Base-by-base conservation (phyloP, 371 early-diverging fungal species). In the Mucor velutinosus region DNA sequence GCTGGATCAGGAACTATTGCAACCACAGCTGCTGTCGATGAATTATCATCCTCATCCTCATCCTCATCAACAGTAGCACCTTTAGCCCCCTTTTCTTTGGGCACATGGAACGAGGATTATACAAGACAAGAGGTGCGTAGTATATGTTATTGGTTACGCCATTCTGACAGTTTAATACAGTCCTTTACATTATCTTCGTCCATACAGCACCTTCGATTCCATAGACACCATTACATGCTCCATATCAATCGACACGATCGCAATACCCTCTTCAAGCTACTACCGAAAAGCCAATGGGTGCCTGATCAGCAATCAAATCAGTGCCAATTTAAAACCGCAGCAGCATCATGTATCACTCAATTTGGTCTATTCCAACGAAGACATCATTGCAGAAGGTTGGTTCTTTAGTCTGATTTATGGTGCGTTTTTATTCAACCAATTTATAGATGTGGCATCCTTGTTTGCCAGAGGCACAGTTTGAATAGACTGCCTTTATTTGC, bases 361-460 rank as follows among this genome's bases (percentile, higher is more conserved):
- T 75, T 75, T 32, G 35, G 58, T 21, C 62, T 75, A 15, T 58
- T 75, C 8, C 41, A 75, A 47, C 29, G 75, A 65, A 47, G 53
- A 25, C 75, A 75, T 65, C 75, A 75, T 58, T 75, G 75, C 35
- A 61, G 75, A 65, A 71, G 67, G 73, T 72, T 69, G 32, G 55
- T 32, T 8, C 1, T 59, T 45, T 51, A 32, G 19, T 27, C 10
- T 5, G 27, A n/a, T 21, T 5, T 32, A 60, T 19, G n/a, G 17
- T 37, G 33, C 4, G 43, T 37, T 37, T 53, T 21, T 21, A 39
- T 19, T 27, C 17, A 39, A 0, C 51, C 15, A 32, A n/a, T 33
- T 15, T 55, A n/a, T 60, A 72, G 66, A 33, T 75, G 75, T 51
- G 75, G 75, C 21, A 41, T 37, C 5, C 33, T 75, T 33, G 39